These are phyloP conservation scores for Phaseolus coccineus DNA, from an alignment of 331 rosid genomes.

Conservation along the genomic window DNA sequence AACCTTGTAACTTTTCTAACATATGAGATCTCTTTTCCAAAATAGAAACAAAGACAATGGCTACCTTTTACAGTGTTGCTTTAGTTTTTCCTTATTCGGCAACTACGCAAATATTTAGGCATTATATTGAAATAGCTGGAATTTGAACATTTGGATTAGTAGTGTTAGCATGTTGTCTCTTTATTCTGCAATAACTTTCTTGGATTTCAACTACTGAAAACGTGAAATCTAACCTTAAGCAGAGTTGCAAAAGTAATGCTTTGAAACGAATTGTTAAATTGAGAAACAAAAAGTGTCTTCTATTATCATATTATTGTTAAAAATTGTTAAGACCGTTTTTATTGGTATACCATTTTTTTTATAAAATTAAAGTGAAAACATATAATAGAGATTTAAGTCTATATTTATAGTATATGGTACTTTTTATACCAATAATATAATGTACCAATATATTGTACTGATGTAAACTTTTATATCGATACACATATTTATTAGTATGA, in stretches of 20 bases:
- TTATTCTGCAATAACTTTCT: not conserved
- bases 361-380: no score
- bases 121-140: constrained; percentile 15
- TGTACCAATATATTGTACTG: no score
- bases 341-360: no score
- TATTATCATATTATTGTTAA: no score
- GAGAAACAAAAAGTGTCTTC: not conserved
- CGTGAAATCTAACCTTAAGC: not conserved
- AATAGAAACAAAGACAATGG: constrained; percentile 26
- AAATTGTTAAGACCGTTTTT: no score
- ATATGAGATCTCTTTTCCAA: constrained; percentile 30
- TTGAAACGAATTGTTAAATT: not conserved
- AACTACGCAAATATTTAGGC: not conserved
- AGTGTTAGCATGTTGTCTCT: not conserved
- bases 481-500: no score
- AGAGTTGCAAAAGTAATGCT: not conserved
- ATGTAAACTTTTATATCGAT: no score
- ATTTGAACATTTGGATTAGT: not conserved
- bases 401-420: no score
- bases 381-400: no score
- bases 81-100: constrained; percentile 12
- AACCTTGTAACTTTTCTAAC: constrained; percentile 34
- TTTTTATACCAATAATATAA: no score
- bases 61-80: not conserved
- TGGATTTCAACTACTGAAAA: not conserved